Conservation (phyloP, 176 grass and related monocot genomes). For the Raddia guianensis region DNA sequence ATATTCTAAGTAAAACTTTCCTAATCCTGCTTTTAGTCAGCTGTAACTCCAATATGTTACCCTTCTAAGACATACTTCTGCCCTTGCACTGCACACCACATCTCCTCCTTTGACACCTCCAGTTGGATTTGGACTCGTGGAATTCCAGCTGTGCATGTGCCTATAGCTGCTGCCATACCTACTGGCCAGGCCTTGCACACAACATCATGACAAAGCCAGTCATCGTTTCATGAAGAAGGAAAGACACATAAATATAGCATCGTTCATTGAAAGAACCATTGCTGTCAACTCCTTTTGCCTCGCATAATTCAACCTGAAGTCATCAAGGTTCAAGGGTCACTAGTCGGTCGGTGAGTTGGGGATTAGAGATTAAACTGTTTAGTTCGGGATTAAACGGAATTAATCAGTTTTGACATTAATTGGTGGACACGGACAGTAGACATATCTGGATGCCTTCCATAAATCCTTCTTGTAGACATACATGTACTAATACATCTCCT, state of each 20-base stretch:
- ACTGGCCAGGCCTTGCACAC: not conserved
- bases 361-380: too few relatives aligned
- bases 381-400: too few relatives aligned
- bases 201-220: not conserved
- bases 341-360: too few relatives aligned
- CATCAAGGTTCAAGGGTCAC: too few relatives aligned
- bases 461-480: too few relatives aligned
- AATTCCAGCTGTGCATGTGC: not conserved
- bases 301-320: not conserved
- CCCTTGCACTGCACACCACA: not conserved
- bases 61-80: not conserved
- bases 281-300: not conserved
- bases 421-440: too few relatives aligned
- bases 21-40: not conserved
- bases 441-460: too few relatives aligned
- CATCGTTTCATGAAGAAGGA: constrained; percentile 1
- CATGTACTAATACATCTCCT: too few relatives aligned
- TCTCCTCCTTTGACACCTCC: not conserved
- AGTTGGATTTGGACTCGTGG: not conserved
- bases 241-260: not conserved
- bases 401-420: too few relatives aligned
- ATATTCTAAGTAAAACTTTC: not conserved
- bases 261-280: constrained; percentile 10
- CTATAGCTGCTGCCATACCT: not conserved
- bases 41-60: not conserved